Evolutionary conservation across 306 rosid genomes (phyloP).

Genomic region (Malus sieversii): DNA sequence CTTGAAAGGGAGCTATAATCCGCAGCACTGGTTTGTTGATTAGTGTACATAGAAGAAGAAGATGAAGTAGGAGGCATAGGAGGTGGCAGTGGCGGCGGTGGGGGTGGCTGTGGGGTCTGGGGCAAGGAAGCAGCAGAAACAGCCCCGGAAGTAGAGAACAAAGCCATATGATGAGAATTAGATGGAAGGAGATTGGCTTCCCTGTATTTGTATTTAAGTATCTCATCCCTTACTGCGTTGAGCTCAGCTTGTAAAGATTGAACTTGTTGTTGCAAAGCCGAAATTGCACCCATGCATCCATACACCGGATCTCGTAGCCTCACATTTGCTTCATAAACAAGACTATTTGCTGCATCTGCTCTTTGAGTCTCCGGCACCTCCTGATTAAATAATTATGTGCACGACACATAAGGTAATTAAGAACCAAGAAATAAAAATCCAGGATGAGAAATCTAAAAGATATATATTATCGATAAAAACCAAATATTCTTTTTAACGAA

Average conservation of each 20-base stretch:
- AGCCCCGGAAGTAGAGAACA: slow-evolving; percentile 37
- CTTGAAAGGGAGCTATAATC: slow-evolving; percentile 36
- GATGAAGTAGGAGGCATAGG: slow-evolving; percentile 35
- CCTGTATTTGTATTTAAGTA: slow-evolving; percentile 70
- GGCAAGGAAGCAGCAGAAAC: slow-evolving; percentile 49
- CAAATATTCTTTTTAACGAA: too few species aligned
- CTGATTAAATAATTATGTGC: slow-evolving; percentile 14
- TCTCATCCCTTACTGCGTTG: slow-evolving; percentile 64
- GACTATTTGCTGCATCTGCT: slow-evolving; percentile 93
- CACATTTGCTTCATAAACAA: slow-evolving; percentile 90
- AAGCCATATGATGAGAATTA: slow-evolving; percentile 27
- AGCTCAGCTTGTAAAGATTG: slow-evolving; percentile 83
- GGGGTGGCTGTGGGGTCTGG: slow-evolving; percentile 30
- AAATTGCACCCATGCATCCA: slow-evolving; percentile 99
- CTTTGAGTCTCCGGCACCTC: slow-evolving; percentile 82
- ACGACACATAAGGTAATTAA: not conserved
- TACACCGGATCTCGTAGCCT: slow-evolving; percentile 95
- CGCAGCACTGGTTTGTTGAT: slow-evolving; percentile 11
- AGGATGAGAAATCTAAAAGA: not conserved
- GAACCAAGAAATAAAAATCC: not conserved
- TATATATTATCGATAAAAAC: too few species aligned
- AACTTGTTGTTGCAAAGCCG: slow-evolving; percentile 84
- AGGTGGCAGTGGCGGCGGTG: slow-evolving; percentile 18
- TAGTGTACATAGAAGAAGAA: slow-evolving; percentile 46
- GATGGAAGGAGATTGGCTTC: slow-evolving; percentile 41